These are phyloP conservation scores for Colletotrichum higginsianum DNA, from an alignment of 2,329 filamentous ascomycete species.

Conservation along the genomic window DNA sequence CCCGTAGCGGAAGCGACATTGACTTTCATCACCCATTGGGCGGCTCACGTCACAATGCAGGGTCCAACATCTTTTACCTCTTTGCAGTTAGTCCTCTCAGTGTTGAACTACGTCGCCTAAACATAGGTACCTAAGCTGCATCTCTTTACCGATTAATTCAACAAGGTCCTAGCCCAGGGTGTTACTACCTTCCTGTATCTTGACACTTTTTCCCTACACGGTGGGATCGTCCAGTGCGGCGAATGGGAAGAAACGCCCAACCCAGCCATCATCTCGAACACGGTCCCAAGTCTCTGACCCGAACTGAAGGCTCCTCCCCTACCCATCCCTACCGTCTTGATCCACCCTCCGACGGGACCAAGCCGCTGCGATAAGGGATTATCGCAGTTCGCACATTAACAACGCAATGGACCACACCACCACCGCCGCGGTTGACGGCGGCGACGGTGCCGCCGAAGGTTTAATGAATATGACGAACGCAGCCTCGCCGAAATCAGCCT, in stretches of 20 bases:
- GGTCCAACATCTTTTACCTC: constrained; percentile 15
- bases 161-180: neutral
- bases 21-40: neutral
- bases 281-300: constrained; percentile 11
- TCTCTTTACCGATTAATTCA: neutral
- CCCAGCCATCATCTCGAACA: constrained; percentile 3
- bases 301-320: constrained; percentile 9
- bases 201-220: neutral
- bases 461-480: constrained; percentile 2
- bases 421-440: neutral
- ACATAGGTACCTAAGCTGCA: neutral
- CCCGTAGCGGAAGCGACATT: constrained; percentile 5
- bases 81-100: constrained; percentile 24
- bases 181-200: neutral
- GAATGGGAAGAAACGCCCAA: neutral
- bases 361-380: constrained; percentile 29
- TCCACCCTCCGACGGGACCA: constrained; percentile 25
- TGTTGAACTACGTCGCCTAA: neutral
- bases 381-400: constrained; percentile 24
- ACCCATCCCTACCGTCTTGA: constrained; percentile 21
- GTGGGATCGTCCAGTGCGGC: neutral
- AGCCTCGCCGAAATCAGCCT: constrained; percentile 2
- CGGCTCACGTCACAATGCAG: constrained; percentile 29
- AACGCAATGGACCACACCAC: constrained; percentile 28
- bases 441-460: constrained; percentile 8